phyloP scores from a whole-genome alignment of 352 stramenopile genomes.

The Pythium rishiriense region DNA sequence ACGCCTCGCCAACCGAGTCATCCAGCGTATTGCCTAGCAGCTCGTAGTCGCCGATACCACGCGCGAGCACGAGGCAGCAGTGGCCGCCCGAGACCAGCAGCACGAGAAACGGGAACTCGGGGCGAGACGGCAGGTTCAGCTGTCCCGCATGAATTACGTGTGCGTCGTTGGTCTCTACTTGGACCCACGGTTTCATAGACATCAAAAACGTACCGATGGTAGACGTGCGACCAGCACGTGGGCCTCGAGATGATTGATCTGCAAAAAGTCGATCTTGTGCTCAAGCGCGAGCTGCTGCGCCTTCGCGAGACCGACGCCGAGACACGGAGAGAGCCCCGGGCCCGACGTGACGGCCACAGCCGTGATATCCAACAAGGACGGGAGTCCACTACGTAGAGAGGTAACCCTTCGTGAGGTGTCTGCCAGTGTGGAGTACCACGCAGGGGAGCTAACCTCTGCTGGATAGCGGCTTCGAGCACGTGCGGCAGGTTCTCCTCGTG shows the following conservation, averaged over 20 bases:
- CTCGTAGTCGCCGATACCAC: slow-evolving; percentile 91
- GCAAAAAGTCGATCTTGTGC: slow-evolving; percentile 93
- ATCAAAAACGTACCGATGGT: slow-evolving; percentile 40
- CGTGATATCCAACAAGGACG: slow-evolving; percentile 83
- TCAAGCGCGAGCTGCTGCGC: slow-evolving; percentile 83
- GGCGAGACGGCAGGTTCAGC: slow-evolving; percentile 33
- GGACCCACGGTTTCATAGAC: no score
- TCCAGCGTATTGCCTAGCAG: slow-evolving; percentile 97
- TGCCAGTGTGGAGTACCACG: not conserved
- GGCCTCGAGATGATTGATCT: slow-evolving; percentile 97
- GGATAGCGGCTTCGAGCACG: slow-evolving; percentile 91
- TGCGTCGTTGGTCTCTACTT: not conserved
- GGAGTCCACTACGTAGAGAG: slow-evolving; percentile 59
- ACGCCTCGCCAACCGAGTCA: slow-evolving; percentile 97
- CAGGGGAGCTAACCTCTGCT: slow-evolving; percentile 62
- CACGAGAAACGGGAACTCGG: slow-evolving; percentile 96
- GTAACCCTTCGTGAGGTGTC: not conserved
- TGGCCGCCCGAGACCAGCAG: slow-evolving; percentile 98
- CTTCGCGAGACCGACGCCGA: slow-evolving; percentile 92
- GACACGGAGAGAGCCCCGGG: slow-evolving; percentile 96
- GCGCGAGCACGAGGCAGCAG: slow-evolving; percentile 94
- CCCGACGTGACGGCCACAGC: slow-evolving; percentile 96
- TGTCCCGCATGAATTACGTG: slow-evolving; percentile 14
- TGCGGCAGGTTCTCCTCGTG: slow-evolving; percentile 95
- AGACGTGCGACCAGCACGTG: slow-evolving; percentile 96